Base-by-base conservation (phyloP, 768 basidiomycete species). In the Kwoniella europaea region DNA sequence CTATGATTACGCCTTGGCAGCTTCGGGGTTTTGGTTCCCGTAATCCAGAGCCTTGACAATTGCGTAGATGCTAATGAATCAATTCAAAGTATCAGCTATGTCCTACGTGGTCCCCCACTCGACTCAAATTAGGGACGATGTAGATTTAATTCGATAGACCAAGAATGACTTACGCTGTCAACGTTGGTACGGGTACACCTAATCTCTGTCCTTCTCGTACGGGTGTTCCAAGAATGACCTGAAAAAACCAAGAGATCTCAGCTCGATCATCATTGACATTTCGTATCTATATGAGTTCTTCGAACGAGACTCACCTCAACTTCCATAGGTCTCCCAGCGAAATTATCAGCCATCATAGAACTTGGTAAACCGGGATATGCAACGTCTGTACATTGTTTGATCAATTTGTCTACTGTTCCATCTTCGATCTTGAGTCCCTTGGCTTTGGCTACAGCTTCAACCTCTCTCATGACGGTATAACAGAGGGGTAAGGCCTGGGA, bases 151-250 rank as follows among this genome's bases (percentile, higher is more conserved):
- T 9, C 35, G 6, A 9, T 16, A 15, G 46, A 50, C 4, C 18
- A 50, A 18, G 5, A 35, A 16, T 6, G 6, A 79, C 81, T 76
- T 58, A 82, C 79, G 81, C 76, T 24, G 69, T 71, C 41, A 82
- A 60, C 5, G 76, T 78, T 9, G 79, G 81, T 0, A 79, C 75
- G 0, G 74, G 73, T 9, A 82, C 75, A 58, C 76, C 78, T 35
- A 80, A 63, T 43, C 79, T 22, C 29, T 76, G 63, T 1, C 78
- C 81, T 58, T 80, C 81, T 52, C 73, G 63, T 9, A 82, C 66
- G 20, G 81, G 81, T 7, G 81, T 82, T 12, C 81, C 81, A 22
- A 82, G 71, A 54, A 82, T 81, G 50, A 79, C 79, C 77, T 78
- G 27, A 43, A 16, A 22, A 2, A 61, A 16, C 18, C 35, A 61